Evolutionary conservation across 345 rosid species (phyloP), one percentile per base, ranked within the genome.

Genomic region (Euphorbia tirucalli): DNA sequence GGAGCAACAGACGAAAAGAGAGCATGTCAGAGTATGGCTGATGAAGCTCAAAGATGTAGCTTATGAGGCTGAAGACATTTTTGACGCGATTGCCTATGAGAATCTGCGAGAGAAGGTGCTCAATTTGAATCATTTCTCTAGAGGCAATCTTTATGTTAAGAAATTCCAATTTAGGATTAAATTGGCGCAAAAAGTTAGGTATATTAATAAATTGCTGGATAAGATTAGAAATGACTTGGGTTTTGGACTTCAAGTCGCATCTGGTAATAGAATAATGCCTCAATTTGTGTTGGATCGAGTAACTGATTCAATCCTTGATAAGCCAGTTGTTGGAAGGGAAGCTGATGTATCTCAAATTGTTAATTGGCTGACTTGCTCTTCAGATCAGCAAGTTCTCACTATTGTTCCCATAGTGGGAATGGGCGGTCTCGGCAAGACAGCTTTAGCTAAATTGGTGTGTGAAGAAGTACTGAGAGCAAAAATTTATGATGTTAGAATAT

Each of bases 351-450:
- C 32, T 10, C 3, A 22, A 57, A 25, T 57, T 57, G 28, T 57
- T 16, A 57, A 57, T 28, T 65, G 44, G 61, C 19, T 74, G 50
- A 52, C 14, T 61, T 16, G 41, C 46, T 78, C 73, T 41, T 11
- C 22, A 25, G n/a, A 37, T 41, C 57, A 24, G 35, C 69, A 27
- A 8, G 11, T 22, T 43, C 55, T 65, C 25, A 14, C 31, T 13
- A 21, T 65, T 25, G 39, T 66, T 62, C 44, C 67, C 7, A 60
- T 79, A 2, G 68, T 79, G 24, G 79, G 82, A 1, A 75, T 79
- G 76, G 46, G 63, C 0, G 76, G 82, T n/a, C 15, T 79, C 21
- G 82, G 82, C 11, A 79, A 79, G 57, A 71, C 79, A 3, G 49
- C 76, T 5, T 37, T 75, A 25, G 79, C 79, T 24, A 24, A 68